Evolutionary conservation across 176 grass and related monocot genomes (phyloP).

Genomic region (Typha latifolia): DNA sequence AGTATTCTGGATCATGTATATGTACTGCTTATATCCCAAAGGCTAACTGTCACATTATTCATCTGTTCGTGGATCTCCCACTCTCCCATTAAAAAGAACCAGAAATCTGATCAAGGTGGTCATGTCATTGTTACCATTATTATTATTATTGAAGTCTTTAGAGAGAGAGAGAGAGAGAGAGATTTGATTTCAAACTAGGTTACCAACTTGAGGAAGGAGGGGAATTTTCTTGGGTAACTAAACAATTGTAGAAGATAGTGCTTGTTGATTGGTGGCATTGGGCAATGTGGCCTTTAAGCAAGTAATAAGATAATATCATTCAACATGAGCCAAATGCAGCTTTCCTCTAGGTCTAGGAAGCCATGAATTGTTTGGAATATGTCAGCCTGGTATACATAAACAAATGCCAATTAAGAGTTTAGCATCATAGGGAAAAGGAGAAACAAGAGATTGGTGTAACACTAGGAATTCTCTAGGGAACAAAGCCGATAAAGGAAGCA

Average conservation of each 20-base stretch:
- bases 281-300: neutral
- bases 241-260: neutral
- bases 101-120: too few species aligned
- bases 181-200: too few species aligned
- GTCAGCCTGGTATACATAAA: neutral
- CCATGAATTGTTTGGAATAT: neutral
- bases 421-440: neutral
- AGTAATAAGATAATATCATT: neutral
- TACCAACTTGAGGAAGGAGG: neutral
- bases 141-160: too few species aligned
- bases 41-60: too few species aligned
- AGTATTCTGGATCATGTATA: too few species aligned
- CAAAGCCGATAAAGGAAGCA: constrained; percentile 28
- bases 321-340: neutral
- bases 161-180: too few species aligned
- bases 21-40: too few species aligned
- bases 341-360: neutral
- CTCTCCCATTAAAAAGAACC: too few species aligned
- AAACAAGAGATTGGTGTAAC: neutral
- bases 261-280: neutral
- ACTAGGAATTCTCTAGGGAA: constrained; percentile 6
- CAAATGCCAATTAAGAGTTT: neutral
- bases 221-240: neutral
- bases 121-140: too few species aligned
- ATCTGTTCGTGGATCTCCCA: too few species aligned